Evolutionary conservation across 2,329 filamentous ascomycete species (phyloP), one percentile per base, ranked within the genome.

Genomic region (Cadophora sp.): DNA sequence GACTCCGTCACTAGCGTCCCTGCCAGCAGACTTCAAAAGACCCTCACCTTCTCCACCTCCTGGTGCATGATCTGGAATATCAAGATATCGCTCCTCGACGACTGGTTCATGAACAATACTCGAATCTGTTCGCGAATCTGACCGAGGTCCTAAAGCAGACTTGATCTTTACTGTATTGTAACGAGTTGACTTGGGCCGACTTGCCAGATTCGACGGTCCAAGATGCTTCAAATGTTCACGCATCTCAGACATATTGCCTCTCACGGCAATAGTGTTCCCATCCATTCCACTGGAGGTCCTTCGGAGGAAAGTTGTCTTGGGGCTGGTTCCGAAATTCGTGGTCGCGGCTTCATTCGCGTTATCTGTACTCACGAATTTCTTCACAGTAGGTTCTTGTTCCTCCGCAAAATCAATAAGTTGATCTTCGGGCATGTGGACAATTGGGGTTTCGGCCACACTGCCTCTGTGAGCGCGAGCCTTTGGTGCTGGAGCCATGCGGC

Each of bases 121-220:
- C 81, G 70, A 79, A 53, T 76, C 76, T 67, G 66, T 77, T 75
- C 70, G 78, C 64, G 66, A 73, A 20, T 73, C 68, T 30, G 70
- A 67, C 45, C 72, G 60, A 27, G 30, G 47, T 13, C 59, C 24
- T n/a, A 65, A 66, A 7, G 79, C 82, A 33, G 81, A 80, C 79
- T 91, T 91, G 72, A 91, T 89, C 77, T 91, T 91, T 72, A 91
- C 88, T 0, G 88, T 85, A 20, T 87, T 85, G 20, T 85, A 86
- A 20, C 84, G 83, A 1, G 88, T 89, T 65, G 83, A 84, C 76
- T 85, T 87, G 1, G 89, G 89, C 64, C 89, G 87, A 18, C 85
- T 84, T 6, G 89, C 89, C 22, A 85, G 84, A 74, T 91, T 91
- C 0, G 88, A 90, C 0, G 89, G 89, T 0, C 89, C 89, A 0